Base-by-base conservation (phyloP, 441 rosid species). In the Erysimum pusillum region DNA sequence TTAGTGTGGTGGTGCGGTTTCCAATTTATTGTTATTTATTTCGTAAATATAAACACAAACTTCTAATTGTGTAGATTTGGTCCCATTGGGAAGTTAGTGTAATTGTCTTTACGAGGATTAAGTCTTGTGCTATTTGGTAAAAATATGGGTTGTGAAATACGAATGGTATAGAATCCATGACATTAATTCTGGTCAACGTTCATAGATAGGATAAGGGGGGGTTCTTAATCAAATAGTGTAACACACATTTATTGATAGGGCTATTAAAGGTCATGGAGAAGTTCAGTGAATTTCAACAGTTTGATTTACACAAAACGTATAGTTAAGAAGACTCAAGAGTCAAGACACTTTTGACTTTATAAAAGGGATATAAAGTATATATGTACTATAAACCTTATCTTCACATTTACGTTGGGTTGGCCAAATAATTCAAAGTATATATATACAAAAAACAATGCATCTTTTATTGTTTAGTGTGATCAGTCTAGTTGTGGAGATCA, bases 1-100 rank as follows among this genome's bases (percentile, higher is more conserved):
- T 56, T 34, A 62, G 75, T 69, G 80, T 63, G 70, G 79, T 76
- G 75, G 79, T 75, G 69, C 48, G 69, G 28, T 61, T 22, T 61
- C 58, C 69, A 52, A 25, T 36, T 42, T 15, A 48, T 41, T 42
- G 52, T 10, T 20, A 3, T 60, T 17, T 48, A 1, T 20, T 35
- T 8, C 13, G 35, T 22, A 12, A 44, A 9, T 22, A 35, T 9
- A 36, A 12, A 20, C 5, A 38, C 7, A 36, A 15, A 25, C 39
- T 72, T 28, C 9, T 61, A 49, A 49, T 42, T 62, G 51, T 7
- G n/a, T n/a, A 17, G 14, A 32, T 38, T 51, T 72, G 25, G 25
- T 22, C 25, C 25, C 25, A 22, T 1, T 22, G 62, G 52, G 28
- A 25, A 25, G 28, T 25, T 25, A 25, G 28, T 25, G 28, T 22